Evolutionary conservation across 345 rosid species (phyloP).

Genomic region (Citrus australasica): DNA sequence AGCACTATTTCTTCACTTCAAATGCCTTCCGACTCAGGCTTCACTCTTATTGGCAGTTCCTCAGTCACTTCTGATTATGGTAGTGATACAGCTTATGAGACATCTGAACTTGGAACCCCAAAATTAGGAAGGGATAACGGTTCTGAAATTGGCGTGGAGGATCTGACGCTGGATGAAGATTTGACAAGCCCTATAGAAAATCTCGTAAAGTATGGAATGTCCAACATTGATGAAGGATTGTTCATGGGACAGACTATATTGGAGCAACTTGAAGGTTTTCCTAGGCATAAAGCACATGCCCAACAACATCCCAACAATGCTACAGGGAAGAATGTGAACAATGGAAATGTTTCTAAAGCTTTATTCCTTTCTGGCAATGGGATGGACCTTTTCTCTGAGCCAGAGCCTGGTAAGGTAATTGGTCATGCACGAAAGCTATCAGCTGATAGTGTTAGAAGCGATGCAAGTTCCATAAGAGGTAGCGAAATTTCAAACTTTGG

Average conservation of each 20-base stretch:
- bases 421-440: slow-evolving; percentile 69
- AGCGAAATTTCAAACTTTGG: slow-evolving; percentile 65
- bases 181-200: slow-evolving; percentile 81
- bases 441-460: slow-evolving; percentile 67
- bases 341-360: slow-evolving; percentile 57
- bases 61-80: slow-evolving; percentile 89
- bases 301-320: slow-evolving; percentile 42
- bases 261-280: slow-evolving; percentile 88
- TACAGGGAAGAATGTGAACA: slow-evolving; percentile 38
- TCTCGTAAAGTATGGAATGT: slow-evolving; percentile 77
- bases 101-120: slow-evolving; percentile 90
- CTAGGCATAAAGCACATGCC: slow-evolving; percentile 55
- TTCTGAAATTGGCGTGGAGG: slow-evolving; percentile 71
- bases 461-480: slow-evolving; percentile 59
- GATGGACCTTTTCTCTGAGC: slow-evolving; percentile 57
- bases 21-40: slow-evolving; percentile 44
- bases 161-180: slow-evolving; percentile 70
- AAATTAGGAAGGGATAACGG: slow-evolving; percentile 56
- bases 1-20: slow-evolving; percentile 40
- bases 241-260: slow-evolving; percentile 92
- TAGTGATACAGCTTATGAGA: slow-evolving; percentile 90
- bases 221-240: slow-evolving; percentile 94
- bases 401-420: slow-evolving; percentile 44
- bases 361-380: slow-evolving; percentile 47
- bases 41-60: slow-evolving; percentile 55